These are phyloP conservation scores for Lathyrus aphaca DNA, from an alignment of 306 rosid genomes.

Conservation along the genomic window DNA sequence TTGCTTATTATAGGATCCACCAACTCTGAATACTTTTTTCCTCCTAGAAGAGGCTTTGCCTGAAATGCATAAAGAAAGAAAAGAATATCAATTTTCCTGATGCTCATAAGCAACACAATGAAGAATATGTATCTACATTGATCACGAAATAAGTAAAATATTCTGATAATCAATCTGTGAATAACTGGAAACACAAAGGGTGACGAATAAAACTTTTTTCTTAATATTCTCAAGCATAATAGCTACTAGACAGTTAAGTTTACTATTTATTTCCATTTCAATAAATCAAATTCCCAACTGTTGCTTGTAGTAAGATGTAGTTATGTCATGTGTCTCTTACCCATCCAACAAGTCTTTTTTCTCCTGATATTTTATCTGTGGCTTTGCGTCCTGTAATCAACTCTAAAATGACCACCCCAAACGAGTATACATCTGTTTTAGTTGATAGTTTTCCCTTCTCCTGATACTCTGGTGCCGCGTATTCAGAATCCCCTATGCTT, in stretches of 20 bases:
- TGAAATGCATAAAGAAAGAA: conserved; percentile 8
- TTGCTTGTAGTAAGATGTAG: not conserved
- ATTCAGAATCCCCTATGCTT: conserved; percentile 36
- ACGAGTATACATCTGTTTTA: conserved; percentile 51
- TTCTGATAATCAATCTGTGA: not conserved
- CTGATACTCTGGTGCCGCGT: conserved; percentile 46
- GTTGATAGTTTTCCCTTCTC: conserved; percentile 43
- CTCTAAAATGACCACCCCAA: conserved; percentile 55
- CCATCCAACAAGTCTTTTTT: conserved; percentile 51
- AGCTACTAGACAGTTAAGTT: not conserved
- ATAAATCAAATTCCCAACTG: no score
- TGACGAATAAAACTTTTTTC: not conserved
- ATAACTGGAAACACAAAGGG: not conserved
- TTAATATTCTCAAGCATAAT: not conserved
- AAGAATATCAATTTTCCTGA: not conserved
- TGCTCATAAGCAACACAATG: conserved; percentile 21
- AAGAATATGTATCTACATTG: conserved; percentile 6
- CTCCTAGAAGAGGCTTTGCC: conserved; percentile 52
- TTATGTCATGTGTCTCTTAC: conserved; percentile 35
- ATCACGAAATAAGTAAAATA: conserved; percentile 1
- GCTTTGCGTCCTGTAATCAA: conserved; percentile 49
- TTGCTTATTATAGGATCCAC: conserved; percentile 46
- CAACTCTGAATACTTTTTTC: conserved; percentile 42
- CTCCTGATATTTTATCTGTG: conserved; percentile 35
- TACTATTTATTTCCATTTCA: no score